These are phyloP conservation scores for Kwoniella sp. DNA, from an alignment of 768 basidiomycete species.

Conservation along the genomic window DNA sequence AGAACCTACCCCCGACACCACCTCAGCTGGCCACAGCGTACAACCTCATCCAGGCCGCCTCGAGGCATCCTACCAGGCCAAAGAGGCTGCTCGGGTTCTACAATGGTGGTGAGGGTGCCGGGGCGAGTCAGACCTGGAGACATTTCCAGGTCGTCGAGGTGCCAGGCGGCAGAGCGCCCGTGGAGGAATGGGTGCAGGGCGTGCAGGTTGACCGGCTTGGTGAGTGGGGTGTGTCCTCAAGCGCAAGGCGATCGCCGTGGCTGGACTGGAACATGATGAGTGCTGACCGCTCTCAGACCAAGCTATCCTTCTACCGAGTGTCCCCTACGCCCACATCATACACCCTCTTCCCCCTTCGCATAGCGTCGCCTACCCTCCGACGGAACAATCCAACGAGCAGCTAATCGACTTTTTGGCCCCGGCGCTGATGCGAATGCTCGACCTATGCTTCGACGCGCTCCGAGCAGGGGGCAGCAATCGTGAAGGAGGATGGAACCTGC, in stretches of 20 bases:
- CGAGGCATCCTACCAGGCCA: slow-evolving; percentile 55
- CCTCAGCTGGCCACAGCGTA: slow-evolving; percentile 74
- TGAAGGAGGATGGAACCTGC: slow-evolving; percentile 47
- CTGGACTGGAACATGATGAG: not conserved
- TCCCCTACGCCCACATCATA: slow-evolving; percentile 61
- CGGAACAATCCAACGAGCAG: slow-evolving; percentile 21
- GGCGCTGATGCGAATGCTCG: slow-evolving; percentile 41
- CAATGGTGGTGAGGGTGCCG: slow-evolving; percentile 66
- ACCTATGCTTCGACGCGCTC: slow-evolving; percentile 41
- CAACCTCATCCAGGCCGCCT: slow-evolving; percentile 65
- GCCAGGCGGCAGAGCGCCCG: slow-evolving; percentile 62
- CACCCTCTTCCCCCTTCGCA: slow-evolving; percentile 35
- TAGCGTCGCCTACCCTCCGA: slow-evolving; percentile 29
- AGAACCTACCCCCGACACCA: slow-evolving; percentile 74
- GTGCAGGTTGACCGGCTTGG: slow-evolving; percentile 57
- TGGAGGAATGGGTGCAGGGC: slow-evolving; percentile 65
- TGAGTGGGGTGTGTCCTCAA: slow-evolving; percentile 51
- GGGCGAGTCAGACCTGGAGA: slow-evolving; percentile 86
- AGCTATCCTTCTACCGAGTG: slow-evolving; percentile 51
- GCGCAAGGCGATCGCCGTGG: not conserved
- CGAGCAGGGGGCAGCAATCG: slow-evolving; percentile 22
- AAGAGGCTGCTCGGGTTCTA: slow-evolving; percentile 72
- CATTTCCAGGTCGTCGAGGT: slow-evolving; percentile 82
- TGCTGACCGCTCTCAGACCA: not conserved
- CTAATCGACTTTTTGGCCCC: slow-evolving; percentile 40